Evolutionary conservation across 768 basidiomycete genomes (phyloP).

Genomic region (Hemileccinum impolitum): DNA sequence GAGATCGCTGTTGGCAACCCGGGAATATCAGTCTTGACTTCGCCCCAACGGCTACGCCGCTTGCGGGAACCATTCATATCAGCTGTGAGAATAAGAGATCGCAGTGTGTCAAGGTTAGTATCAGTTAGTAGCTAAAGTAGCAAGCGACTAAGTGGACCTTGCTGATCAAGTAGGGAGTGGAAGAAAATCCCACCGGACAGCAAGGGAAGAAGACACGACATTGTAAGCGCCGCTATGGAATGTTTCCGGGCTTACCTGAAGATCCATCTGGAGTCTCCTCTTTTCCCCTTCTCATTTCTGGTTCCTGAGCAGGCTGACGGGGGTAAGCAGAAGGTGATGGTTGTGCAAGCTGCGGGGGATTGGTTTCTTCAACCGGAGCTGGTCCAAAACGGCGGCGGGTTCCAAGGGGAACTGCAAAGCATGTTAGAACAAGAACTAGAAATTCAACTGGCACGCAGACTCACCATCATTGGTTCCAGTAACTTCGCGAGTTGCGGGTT

Average conservation of each 20-base stretch:
- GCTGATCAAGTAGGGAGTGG: constrained; percentile 29
- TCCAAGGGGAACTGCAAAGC: constrained; percentile 67
- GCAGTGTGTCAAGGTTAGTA: constrained; percentile 56
- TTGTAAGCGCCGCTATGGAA: constrained; percentile 36
- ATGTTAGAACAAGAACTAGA: constrained; percentile 15
- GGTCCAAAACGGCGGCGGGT: constrained; percentile 90
- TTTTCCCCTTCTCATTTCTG: constrained; percentile 58
- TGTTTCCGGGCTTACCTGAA: constrained; percentile 64
- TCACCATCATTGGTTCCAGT: constrained; percentile 91
- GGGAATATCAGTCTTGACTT: constrained; percentile 85
- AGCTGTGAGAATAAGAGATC: constrained; percentile 53
- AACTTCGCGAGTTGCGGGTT: constrained; percentile 83
- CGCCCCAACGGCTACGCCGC: constrained; percentile 97
- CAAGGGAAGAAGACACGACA: constrained; percentile 37
- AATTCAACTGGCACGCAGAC: constrained; percentile 22
- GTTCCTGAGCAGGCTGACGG: constrained; percentile 54
- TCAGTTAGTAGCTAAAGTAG: constrained; percentile 37
- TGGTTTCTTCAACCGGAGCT: constrained; percentile 74
- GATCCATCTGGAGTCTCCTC: constrained; percentile 69
- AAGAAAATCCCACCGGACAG: constrained; percentile 30
- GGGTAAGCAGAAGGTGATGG: constrained; percentile 86
- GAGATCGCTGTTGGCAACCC: constrained; percentile 94
- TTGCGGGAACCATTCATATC: constrained; percentile 88
- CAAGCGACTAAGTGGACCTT: constrained; percentile 29
- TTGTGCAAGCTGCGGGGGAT: constrained; percentile 82